Base-by-base conservation (phyloP, 208 protist species). In the Eutreptiella sp. region DNA sequence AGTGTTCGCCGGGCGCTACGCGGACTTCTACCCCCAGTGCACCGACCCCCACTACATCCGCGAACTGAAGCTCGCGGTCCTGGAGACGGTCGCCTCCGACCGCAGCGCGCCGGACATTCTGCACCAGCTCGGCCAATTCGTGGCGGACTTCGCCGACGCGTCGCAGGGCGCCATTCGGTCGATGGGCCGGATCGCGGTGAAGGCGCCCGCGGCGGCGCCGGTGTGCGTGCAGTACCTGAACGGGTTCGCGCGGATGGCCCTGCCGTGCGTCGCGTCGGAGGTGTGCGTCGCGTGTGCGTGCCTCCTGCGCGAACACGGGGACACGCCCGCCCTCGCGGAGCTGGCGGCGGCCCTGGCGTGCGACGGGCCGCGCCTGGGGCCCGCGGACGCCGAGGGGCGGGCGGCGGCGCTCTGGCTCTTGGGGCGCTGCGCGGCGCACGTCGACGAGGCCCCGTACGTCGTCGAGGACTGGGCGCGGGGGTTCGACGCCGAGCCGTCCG, bases 391-490 rank as follows among this genome's bases (percentile, higher is more conserved):
- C n/a, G n/a, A n/a, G n/a, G n/a, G n/a, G n/a, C n/a, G n/a, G n/a
- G n/a, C n/a, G n/a, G n/a, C n/a, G n/a, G n/a, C n/a, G n/a, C 54
- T 90, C 14, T 93, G 87, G 85, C 75, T 94, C 23, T 58, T 95
- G 11, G 89, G 84, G 4, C 84, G 94, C 55, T 90, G 84, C 54
- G 89, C 83, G 38, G 79, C 92, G 34, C 65, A 80, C 57, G 85
- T 95, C 42, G 71, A 80, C 4, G 77, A 88, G 33, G 79, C 82
- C 0, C 89, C 91, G 42, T 96, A 96, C 72, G 61, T 96, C 26
- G 24, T 96, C 11, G 89, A 96, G 57, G 45, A 58, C 2, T 72
- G 89, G 43, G 72, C 76, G 50, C 68, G 79, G 14, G 63, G 55
- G 31, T 67, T 83, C 14, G 42, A 69, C 31, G 46, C 64, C 0